phyloP scores from a whole-genome alignment of 345 rosid species.

The Carallia pectinifolia region DNA sequence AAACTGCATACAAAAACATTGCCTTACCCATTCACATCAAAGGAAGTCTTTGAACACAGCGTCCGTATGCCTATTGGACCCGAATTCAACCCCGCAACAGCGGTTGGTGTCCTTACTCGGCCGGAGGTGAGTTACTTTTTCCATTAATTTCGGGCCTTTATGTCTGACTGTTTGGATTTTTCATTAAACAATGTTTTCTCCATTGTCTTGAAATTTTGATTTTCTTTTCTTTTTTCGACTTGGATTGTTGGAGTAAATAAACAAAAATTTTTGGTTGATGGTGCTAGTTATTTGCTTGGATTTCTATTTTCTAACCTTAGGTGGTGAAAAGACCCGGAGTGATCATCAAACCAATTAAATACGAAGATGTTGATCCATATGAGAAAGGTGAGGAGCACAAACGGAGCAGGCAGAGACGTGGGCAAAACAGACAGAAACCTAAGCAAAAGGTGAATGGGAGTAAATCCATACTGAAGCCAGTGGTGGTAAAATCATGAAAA shows the following conservation, averaged over 20 bases:
- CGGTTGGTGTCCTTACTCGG: constrained; percentile 62
- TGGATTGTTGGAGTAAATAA: background rate
- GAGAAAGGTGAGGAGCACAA: constrained; percentile 42
- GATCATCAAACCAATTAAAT: constrained; percentile 73
- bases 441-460: constrained; percentile 15
- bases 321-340: constrained; percentile 77
- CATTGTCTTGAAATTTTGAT: background rate
- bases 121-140: constrained; percentile 58
- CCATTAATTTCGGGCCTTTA: background rate
- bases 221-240: background rate
- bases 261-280: background rate
- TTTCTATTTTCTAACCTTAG: constrained; percentile 30
- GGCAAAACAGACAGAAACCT: constrained; percentile 32
- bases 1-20: constrained; percentile 65
- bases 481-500: constrained; percentile 15
- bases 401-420: background rate
- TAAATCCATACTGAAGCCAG: constrained; percentile 8
- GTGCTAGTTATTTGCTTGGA: background rate
- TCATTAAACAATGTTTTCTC: background rate
- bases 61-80: constrained; percentile 94
- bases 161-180: background rate
- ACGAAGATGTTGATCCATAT: constrained; percentile 64
- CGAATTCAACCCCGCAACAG: constrained; percentile 76
- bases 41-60: constrained; percentile 77
- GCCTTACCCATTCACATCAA: constrained; percentile 80